Percentiles rank a stretch among this genome's conserved stretches.
Conservation (phyloP, 2,329 filamentous ascomycete species). For the Coniochaeta hoffmannii region DNA sequence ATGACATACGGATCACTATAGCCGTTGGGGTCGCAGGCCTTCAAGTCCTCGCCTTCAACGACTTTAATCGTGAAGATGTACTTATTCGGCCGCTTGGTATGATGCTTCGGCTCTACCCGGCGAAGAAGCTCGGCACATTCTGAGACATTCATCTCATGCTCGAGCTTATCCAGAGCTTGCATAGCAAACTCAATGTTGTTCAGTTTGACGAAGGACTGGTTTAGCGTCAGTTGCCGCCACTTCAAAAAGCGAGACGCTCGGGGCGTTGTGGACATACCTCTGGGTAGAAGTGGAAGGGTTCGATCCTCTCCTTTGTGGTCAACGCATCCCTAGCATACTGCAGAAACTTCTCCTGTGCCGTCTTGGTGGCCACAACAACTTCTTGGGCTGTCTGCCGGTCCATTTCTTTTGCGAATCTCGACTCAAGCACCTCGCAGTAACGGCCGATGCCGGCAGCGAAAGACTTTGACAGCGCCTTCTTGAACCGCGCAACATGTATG, state of each 20-base stretch:
- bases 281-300: conserved; percentile 93
- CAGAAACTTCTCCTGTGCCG: conserved; percentile 86
- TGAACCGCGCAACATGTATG: conserved; percentile 89
- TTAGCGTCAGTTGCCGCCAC: background rate
- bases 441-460: conserved; percentile 75
- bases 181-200: conserved; percentile 97
- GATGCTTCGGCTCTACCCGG: conserved; percentile 57
- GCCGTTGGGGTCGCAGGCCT: conserved; percentile 94
- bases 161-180: conserved; percentile 82
- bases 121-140: conserved; percentile 77
- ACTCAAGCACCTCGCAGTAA: conserved; percentile 88
- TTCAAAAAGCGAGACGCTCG: background rate
- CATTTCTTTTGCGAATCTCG: conserved; percentile 84
- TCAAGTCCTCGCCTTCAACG: conserved; percentile 93
- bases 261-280: conserved; percentile 52
- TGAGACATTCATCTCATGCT: conserved; percentile 85
- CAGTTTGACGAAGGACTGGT: conserved; percentile 87
- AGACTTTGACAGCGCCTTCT: conserved; percentile 83
- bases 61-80: conserved; percentile 99
- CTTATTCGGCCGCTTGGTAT: conserved; percentile 63
- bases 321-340: conserved; percentile 91
- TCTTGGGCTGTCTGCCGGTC: conserved; percentile 85
- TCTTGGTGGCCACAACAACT: conserved; percentile 67
- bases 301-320: conserved; percentile 84
- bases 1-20: conserved; percentile 96